Base-by-base conservation (phyloP, 441 rosid genomes). In the Eutrema salsugineum region DNA sequence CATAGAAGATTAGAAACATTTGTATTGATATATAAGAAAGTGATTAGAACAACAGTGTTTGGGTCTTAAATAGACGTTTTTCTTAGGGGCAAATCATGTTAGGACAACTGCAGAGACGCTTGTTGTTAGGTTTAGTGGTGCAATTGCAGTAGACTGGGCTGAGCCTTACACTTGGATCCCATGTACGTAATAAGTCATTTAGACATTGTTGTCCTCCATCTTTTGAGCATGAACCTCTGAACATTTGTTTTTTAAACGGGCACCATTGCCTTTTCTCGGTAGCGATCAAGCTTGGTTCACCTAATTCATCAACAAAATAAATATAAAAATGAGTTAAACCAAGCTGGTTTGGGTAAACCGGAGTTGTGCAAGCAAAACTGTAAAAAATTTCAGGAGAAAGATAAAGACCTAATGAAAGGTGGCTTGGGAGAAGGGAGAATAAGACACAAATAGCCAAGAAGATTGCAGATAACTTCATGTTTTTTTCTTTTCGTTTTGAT, bases 161-260 rank as follows among this genome's bases (percentile, higher is more conserved):
- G 33, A 74, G 62, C 54, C 72, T 49, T 40, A 59, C 63, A 24
- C 16, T 20, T 40, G 68, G 46, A 32, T 59, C 1, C 78, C 78
- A 74, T 50, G 73, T 74, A 53, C 63, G 54, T 60, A 67, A 32
- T 17, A 67, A 51, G 57, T 67, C 73, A 74, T 67, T 35, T 49
- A 73, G 16, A 66, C 77, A 73, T 59, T 58, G 44, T 66, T 73
- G 72, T 58, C 32, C 55, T 66, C 72, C 77, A 49, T 73, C 72
- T 4, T 22, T 10, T 40, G 60, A 66, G 54, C 77, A 73, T 32
- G 77, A 58, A 30, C 77, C 77, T 2, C 61, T 58, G 39, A 73
- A 66, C 1, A 73, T 57, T 57, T 72, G 71, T 49, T 49, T 61
- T 30, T 66, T 73, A 15, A 59, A 39, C 1, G 78, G 73, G 5